phyloP scores from a whole-genome alignment of 768 basidiomycete species.

The Russula olivacea region DNA sequence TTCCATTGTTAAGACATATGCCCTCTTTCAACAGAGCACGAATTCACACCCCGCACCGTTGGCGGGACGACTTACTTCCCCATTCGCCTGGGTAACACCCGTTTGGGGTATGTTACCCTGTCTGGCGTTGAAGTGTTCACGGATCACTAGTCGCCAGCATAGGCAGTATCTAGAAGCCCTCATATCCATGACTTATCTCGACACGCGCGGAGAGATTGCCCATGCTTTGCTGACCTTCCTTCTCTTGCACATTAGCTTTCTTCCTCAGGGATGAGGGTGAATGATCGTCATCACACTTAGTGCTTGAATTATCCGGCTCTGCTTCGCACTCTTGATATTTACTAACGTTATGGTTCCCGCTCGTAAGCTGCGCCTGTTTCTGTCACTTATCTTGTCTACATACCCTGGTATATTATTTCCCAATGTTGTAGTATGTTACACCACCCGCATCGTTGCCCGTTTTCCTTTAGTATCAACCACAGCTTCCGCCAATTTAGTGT shows the following conservation, averaged over 20 bases:
- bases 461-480: background rate
- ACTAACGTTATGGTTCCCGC: background rate
- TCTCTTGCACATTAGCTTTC: background rate
- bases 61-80: constrained; percentile 22
- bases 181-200: background rate
- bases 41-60: constrained; percentile 4
- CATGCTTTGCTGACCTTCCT: too few species aligned
- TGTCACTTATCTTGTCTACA: background rate
- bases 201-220: background rate
- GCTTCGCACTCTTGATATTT: background rate
- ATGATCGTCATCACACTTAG: background rate
- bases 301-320: background rate
- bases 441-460: background rate
- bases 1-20: background rate
- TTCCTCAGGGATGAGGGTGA: background rate
- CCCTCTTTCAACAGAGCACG: background rate
- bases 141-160: background rate
- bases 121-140: constrained; percentile 14
- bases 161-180: too few species aligned
- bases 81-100: constrained; percentile 4
- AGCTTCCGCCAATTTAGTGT: background rate
- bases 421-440: background rate
- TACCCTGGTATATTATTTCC: background rate
- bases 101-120: constrained; percentile 15
- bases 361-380: background rate